Percentiles rank a stretch among this genome's conserved stretches.
Evolutionary conservation across 2,329 filamentous ascomycete genomes (phyloP).

Genomic region (Shiraia sp.): DNA sequence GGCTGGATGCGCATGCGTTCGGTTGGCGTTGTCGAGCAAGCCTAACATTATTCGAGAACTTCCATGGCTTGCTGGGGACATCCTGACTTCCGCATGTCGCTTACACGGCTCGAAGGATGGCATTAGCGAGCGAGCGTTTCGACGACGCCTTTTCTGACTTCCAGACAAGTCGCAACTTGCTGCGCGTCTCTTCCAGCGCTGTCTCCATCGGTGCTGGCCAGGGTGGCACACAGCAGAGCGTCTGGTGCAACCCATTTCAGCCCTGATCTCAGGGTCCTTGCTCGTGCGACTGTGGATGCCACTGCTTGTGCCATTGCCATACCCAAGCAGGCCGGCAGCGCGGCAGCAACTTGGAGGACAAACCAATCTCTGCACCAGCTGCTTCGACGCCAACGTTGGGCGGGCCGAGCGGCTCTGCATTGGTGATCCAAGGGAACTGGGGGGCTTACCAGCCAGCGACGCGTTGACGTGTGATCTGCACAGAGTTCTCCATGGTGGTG

Average conservation of each 20-base stretch:
- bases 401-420: too few relatives aligned
- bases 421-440: too few relatives aligned
- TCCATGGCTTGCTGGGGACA: constrained; percentile 25
- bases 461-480: too few relatives aligned
- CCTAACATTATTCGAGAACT: constrained; percentile 21
- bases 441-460: too few relatives aligned
- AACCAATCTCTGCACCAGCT: too few relatives aligned
- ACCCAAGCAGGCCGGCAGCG: too few relatives aligned
- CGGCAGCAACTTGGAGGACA: too few relatives aligned
- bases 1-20: constrained; percentile 24
- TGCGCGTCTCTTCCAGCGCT: too few relatives aligned
- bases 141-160: background rate
- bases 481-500: too few relatives aligned
- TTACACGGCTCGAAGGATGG: constrained; percentile 2
- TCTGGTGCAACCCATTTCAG: constrained; percentile 12
- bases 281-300: constrained; percentile 18
- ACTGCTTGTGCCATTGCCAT: too few relatives aligned
- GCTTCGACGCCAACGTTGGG: too few relatives aligned
- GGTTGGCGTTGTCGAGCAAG: constrained; percentile 20
- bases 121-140: background rate
- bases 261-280: constrained; percentile 19
- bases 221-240: constrained; percentile 17
- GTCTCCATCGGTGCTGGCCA: background rate
- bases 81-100: constrained; percentile 19
- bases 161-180: too few relatives aligned